Evolutionary conservation across 345 rosid genomes (phyloP).

Genomic region (Eucalyptus polyanthemos): DNA sequence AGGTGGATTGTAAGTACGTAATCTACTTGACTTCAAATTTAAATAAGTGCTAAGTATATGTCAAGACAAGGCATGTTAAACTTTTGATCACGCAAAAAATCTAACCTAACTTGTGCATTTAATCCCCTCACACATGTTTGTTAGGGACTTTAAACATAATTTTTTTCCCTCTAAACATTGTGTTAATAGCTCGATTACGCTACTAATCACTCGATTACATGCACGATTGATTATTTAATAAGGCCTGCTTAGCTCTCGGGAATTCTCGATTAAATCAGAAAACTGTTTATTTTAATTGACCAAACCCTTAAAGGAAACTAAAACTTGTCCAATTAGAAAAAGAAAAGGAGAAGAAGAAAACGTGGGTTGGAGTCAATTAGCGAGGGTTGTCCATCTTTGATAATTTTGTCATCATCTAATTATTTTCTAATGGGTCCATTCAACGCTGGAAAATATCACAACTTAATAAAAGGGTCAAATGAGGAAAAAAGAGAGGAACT

Average conservation of each 20-base stretch:
- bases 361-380: background rate
- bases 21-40: no score
- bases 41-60: background rate
- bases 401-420: no score
- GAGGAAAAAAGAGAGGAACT: background rate
- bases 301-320: background rate
- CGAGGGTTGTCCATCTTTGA: background rate
- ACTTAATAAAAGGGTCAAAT: background rate
- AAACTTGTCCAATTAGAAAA: background rate
- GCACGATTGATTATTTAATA: background rate
- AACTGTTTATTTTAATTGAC: background rate
- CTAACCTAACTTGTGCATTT: background rate
- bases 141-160: background rate
- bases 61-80: background rate
- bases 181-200: background rate
- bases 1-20: background rate
- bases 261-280: background rate
- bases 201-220: background rate
- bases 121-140: background rate
- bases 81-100: background rate
- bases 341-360: background rate
- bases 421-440: no score
- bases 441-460: no score
- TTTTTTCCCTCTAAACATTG: background rate
- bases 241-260: background rate